Evolutionary conservation across 179 eudicot genomes (phyloP), one percentile per base, ranked within the genome.

Genomic region (Beta lomatogona): DNA sequence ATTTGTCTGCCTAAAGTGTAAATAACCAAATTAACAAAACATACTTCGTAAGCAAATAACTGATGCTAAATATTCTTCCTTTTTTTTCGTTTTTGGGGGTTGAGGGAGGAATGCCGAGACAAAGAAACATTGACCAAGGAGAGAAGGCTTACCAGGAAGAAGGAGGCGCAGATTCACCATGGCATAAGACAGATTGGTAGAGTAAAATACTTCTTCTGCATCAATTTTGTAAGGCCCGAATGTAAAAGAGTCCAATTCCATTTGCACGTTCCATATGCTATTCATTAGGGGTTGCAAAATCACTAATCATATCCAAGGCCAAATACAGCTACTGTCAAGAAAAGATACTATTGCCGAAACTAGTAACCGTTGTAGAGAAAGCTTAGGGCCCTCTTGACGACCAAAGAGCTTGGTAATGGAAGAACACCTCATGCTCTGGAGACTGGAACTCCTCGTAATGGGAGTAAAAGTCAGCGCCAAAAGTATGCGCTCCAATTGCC

Each of bases 91-190:
- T 66, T 31, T 0, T 6, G 7, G 52, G 46, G 13, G 68, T 53
- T 1, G 58, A 31, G 69, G 19, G 57, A 18, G 9, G 41, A 3
- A 79, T 79, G n/a, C 44, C 28, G 13, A 72, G 45, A 69, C 41
- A 36, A 76, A 69, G 3, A 3, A 22, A 64, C n/a, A 21, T 54
- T 5, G 64, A 18, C 11, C 16, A 14, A 57, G 16, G 14, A 2
- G 53, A 75, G 41, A 61, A 54, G 53, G 78, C 66, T 76, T 92
- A 95, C 98, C 98, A 89, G 98, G 97, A 85, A 90, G 79, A 82
- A 93, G 79, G 45, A 97, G 97, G 74, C 98, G 94, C 77, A 95
- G 87, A 81, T 93, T 95, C 81, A 95, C 98, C 88, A 95, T 72
- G 73, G 97, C 97, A 81, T 82, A 95, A 1, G 97, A 95, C 57